These are phyloP conservation scores for Helianthus tuberosus DNA, from an alignment of 129 eudicot genomes.

Conservation along the genomic window DNA sequence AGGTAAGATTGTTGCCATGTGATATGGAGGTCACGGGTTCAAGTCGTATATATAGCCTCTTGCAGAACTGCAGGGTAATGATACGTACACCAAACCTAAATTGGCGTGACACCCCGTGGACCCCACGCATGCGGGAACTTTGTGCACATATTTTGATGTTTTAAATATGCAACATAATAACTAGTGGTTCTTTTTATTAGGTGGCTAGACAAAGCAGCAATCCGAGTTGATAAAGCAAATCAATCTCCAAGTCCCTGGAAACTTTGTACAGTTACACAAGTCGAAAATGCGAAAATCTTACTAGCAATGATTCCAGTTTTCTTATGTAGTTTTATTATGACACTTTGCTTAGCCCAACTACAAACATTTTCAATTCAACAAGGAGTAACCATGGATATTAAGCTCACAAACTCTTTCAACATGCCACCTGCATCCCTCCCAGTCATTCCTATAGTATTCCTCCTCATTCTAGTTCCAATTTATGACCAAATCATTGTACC, in stretches of 20 bases:
- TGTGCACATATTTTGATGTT: neutral
- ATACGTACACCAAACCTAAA: no score
- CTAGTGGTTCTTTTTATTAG: conserved; percentile 23
- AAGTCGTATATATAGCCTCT: no score
- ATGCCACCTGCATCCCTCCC: conserved; percentile 73
- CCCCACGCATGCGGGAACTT: no score
- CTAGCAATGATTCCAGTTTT: conserved; percentile 61
- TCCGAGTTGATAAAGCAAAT: conserved; percentile 21
- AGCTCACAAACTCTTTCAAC: conserved; percentile 45
- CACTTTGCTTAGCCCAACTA: conserved; percentile 64
- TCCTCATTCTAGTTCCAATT: conserved; percentile 46
- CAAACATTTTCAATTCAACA: conserved; percentile 28
- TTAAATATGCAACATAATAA: no score
- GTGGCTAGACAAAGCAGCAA: conserved; percentile 75
- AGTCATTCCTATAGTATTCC: conserved; percentile 50
- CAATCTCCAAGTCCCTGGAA: conserved; percentile 52
- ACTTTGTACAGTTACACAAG: conserved; percentile 77
- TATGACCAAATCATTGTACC: conserved; percentile 61
- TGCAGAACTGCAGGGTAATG: no score
- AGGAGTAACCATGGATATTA: conserved; percentile 64
- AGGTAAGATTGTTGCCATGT: no score
- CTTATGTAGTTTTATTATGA: conserved; percentile 55
- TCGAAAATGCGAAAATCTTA: conserved; percentile 67
- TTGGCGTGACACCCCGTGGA: no score
- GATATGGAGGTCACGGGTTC: no score